Percentiles rank a stretch among this genome's conserved stretches.
Conservation (phyloP, 495 filamentous ascomycete genomes). For the Halenospora varia region DNA sequence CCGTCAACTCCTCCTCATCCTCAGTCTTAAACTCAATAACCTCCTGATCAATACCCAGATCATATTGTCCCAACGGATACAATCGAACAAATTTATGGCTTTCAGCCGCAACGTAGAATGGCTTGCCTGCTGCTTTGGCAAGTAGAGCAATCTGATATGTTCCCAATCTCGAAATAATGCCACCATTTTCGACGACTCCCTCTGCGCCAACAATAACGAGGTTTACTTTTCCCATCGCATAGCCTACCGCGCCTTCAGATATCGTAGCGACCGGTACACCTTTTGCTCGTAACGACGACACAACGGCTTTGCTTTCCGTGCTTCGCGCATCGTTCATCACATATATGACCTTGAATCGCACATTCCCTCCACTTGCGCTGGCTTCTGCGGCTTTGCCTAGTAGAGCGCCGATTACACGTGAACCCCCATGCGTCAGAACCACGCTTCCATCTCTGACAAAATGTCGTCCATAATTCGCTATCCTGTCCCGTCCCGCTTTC, state of each 20-base stretch:
- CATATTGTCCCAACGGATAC: slow-evolving; percentile 74
- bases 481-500: slow-evolving; percentile 77
- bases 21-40: slow-evolving; percentile 65
- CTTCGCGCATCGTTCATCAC: slow-evolving; percentile 49
- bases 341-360: slow-evolving; percentile 82
- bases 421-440: slow-evolving; percentile 85
- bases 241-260: slow-evolving; percentile 73
- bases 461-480: slow-evolving; percentile 70
- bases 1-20: slow-evolving; percentile 34
- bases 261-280: slow-evolving; percentile 85
- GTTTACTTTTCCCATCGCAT: slow-evolving; percentile 75
- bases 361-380: slow-evolving; percentile 44
- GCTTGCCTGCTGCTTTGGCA: slow-evolving; percentile 70
- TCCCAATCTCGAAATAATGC: slow-evolving; percentile 84
- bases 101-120: slow-evolving; percentile 89
- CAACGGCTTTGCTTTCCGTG: slow-evolving; percentile 52
- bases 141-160: slow-evolving; percentile 87
- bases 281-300: slow-evolving; percentile 62
- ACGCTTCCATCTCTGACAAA: slow-evolving; percentile 73
- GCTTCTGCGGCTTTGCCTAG: slow-evolving; percentile 68
- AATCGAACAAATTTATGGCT: slow-evolving; percentile 91
- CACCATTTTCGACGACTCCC: slow-evolving; percentile 89
- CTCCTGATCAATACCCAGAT: slow-evolving; percentile 70
- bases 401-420: slow-evolving; percentile 74
- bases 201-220: slow-evolving; percentile 91